These are phyloP conservation scores for Cladosporium halotolerans DNA, from an alignment of 2,329 filamentous ascomycete species.

Conservation along the genomic window DNA sequence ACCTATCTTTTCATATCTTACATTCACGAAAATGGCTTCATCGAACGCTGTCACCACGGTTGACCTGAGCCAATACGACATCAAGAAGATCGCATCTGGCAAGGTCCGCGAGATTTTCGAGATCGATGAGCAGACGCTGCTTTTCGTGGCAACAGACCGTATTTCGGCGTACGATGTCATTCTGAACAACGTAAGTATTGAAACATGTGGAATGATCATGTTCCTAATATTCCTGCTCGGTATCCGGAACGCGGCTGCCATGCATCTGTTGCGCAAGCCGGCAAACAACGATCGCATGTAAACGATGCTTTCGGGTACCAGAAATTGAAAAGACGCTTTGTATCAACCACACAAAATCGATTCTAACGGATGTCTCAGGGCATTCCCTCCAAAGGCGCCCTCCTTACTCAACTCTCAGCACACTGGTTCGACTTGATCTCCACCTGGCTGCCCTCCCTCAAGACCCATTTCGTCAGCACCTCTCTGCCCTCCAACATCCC, in stretches of 20 bases:
- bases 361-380: constrained; percentile 40
- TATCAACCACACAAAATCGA: not conserved
- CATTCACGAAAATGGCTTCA: constrained; percentile 1
- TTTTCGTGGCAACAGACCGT: constrained; percentile 81
- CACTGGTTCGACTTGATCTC: constrained; percentile 63
- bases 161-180: constrained; percentile 95
- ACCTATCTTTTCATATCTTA: not conserved
- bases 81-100: constrained; percentile 50
- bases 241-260: too few relatives aligned
- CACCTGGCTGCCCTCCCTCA: constrained; percentile 50
- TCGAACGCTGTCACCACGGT: constrained; percentile 11
- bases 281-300: too few relatives aligned
- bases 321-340: not conserved
- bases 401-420: constrained; percentile 61
- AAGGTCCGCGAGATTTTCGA: constrained; percentile 81
- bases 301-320: too few relatives aligned
- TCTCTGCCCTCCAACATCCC: constrained; percentile 50
- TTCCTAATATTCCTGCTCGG: too few relatives aligned
- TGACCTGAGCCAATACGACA: constrained; percentile 24
- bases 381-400: constrained; percentile 60
- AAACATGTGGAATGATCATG: too few relatives aligned
- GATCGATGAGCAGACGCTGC: constrained; percentile 62
- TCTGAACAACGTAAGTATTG: constrained; percentile 60
- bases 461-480: constrained; percentile 58
- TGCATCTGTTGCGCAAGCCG: too few relatives aligned